A percentile compares a stretch with the other conserved stretches of the same genome.
phyloP scores from a whole-genome alignment of 805 yeast species.

The Diddensiella santjacobensis region DNA sequence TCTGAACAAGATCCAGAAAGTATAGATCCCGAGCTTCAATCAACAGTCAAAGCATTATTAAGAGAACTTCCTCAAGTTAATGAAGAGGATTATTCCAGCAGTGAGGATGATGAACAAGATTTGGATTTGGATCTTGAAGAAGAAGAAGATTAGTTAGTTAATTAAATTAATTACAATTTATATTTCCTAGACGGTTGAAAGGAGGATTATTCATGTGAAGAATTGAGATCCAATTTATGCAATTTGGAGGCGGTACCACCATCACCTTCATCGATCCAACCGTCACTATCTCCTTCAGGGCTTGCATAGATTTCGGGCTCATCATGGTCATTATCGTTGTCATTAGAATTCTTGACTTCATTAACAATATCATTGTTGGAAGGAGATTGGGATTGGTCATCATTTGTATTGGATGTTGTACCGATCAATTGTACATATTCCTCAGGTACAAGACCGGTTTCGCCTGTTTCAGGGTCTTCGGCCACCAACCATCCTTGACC shows the following conservation, averaged over 20 bases:
- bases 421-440: slow-evolving; percentile 65
- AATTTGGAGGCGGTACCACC: neutral
- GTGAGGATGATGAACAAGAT: slow-evolving; percentile 35
- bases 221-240: neutral
- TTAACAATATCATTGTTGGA: neutral
- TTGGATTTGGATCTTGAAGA: slow-evolving; percentile 15
- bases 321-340: slow-evolving; percentile 5
- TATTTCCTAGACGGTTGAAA: neutral
- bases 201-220: neutral
- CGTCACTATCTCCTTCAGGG: slow-evolving; percentile 28
- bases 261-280: slow-evolving; percentile 29
- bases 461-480: slow-evolving; percentile 64
- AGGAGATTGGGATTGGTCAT: neutral
- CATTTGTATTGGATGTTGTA: neutral
- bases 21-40: slow-evolving; percentile 55
- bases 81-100: slow-evolving; percentile 31
- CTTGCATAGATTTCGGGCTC: slow-evolving; percentile 17
- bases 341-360: neutral
- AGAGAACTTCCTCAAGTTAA: slow-evolving; percentile 53
- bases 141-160: neutral
- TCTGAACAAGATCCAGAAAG: slow-evolving; percentile 37
- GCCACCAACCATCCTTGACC: slow-evolving; percentile 99
- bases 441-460: slow-evolving; percentile 91
- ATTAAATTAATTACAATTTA: too few relatives aligned
- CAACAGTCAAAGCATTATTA: slow-evolving; percentile 50